Evolutionary conservation across 1,284 basidiomycete species (phyloP).

Genomic region (Rhodotorula sp.): DNA sequence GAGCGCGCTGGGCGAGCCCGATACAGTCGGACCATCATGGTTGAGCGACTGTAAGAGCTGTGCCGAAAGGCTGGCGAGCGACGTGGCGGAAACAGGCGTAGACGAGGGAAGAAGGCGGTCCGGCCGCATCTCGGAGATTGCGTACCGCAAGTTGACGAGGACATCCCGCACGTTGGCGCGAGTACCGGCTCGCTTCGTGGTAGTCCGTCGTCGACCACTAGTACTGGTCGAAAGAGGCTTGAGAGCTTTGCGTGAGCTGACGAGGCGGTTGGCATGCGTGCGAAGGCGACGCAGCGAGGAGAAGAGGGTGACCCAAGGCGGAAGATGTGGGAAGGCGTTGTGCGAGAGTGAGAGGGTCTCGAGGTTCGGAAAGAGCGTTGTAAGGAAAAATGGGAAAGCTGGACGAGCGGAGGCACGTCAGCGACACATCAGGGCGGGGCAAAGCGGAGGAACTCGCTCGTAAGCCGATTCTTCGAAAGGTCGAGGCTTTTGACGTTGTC

Average conservation of each 20-base stretch:
- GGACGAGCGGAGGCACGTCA: neutral
- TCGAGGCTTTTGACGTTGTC: constrained; percentile 20
- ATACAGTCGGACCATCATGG: neutral
- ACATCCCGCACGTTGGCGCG: neutral
- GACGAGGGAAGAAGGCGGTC: neutral
- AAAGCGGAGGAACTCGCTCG: neutral
- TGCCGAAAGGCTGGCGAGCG: neutral
- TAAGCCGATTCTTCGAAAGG: constrained; percentile 24
- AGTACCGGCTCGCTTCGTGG: neutral
- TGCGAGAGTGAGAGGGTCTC: constrained; percentile 34
- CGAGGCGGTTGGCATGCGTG: constrained; percentile 25
- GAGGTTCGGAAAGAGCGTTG: constrained; percentile 18
- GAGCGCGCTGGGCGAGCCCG: neutral
- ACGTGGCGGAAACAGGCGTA: neutral
- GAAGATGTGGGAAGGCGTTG: constrained; percentile 26
- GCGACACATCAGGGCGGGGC: neutral
- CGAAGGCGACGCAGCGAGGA: constrained; percentile 23
- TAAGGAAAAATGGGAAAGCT: constrained; percentile 26
- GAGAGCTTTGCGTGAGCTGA: constrained; percentile 4
- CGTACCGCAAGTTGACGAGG: neutral
- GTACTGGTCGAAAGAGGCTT: neutral
- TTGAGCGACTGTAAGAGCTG: neutral
- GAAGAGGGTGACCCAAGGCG: constrained; percentile 20
- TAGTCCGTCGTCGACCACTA: neutral
- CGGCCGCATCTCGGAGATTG: neutral